Percentiles rank a stretch among this genome's conserved stretches.
Evolutionary conservation across 495 filamentous ascomycete genomes (phyloP).

Genomic region (Achaetomiella virescens): DNA sequence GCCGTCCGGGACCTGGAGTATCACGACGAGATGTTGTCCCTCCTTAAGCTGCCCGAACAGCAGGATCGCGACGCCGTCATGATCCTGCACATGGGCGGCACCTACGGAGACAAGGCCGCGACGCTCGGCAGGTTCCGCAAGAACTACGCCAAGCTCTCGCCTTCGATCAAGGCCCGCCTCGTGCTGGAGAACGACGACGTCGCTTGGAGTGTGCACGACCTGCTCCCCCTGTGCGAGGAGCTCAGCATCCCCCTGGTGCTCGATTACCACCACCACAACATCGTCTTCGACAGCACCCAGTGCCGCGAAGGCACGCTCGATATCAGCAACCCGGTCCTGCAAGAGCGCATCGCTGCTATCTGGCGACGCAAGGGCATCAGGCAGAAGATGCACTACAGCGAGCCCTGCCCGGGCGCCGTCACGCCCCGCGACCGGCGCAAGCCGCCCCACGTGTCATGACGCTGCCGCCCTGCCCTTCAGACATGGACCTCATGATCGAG

Average conservation of each 20-base stretch:
- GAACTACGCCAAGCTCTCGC: constrained; percentile 60
- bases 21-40: constrained; percentile 76
- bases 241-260: constrained; percentile 88
- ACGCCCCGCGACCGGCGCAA: constrained; percentile 72
- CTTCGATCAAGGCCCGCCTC: constrained; percentile 68
- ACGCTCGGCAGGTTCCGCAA: constrained; percentile 75
- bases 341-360: constrained; percentile 64
- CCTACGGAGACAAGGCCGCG: constrained; percentile 80
- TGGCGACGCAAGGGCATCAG: constrained; percentile 84
- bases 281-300: constrained; percentile 65
- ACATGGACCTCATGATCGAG: constrained; percentile 97
- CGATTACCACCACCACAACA: constrained; percentile 95
- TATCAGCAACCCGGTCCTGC: constrained; percentile 58
- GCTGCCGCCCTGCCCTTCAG: constrained; percentile 71
- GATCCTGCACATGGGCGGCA: constrained; percentile 91
- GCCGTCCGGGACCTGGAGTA: constrained; percentile 82
- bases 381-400: constrained; percentile 95
- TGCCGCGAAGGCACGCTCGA: constrained; percentile 83
- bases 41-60: constrained; percentile 74
- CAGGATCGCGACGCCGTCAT: constrained; percentile 84
- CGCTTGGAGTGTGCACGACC: constrained; percentile 79
- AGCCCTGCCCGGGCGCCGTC: constrained; percentile 67
- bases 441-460: constrained; percentile 67
- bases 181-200: constrained; percentile 96
- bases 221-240: constrained; percentile 87